Evolutionary conservation across 108 stramenopile genomes (phyloP).

Genomic region (Seminavis robusta): DNA sequence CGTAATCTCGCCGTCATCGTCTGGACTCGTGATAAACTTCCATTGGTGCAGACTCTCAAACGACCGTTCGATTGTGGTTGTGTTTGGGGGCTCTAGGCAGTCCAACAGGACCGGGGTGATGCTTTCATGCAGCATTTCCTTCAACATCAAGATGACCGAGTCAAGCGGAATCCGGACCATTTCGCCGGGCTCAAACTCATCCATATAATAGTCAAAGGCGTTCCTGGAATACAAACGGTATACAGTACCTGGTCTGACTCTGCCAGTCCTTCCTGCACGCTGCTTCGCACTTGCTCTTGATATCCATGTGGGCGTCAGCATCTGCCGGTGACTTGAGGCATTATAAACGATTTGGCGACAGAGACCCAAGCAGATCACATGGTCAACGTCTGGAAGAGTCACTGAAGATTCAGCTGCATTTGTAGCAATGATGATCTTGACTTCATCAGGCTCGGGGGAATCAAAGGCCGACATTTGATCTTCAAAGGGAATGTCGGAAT

Average conservation of each 20-base stretch:
- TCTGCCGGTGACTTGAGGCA: conserved; percentile 58
- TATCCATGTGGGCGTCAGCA: conserved; percentile 87
- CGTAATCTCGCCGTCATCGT: conserved; percentile 70
- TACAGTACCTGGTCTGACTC: conserved; percentile 86
- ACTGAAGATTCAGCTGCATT: conserved; percentile 98
- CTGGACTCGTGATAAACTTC: conserved; percentile 56
- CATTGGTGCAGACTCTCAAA: conserved; percentile 63
- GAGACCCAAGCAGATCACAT: conserved; percentile 93
- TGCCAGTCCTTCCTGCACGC: conserved; percentile 92
- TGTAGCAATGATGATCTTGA: conserved; percentile 93
- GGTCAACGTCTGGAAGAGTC: conserved; percentile 94
- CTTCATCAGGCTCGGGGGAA: conserved; percentile 50
- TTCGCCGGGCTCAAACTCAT: conserved; percentile 74
- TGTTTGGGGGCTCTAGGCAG: conserved; percentile 79
- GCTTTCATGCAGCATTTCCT: conserved; percentile 71
- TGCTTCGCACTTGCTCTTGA: conserved; percentile 87
- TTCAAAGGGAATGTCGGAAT: conserved; percentile 87
- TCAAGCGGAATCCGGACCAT: conserved; percentile 81
- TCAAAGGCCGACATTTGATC: conserved; percentile 90
- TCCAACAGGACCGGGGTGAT: conserved; percentile 65
- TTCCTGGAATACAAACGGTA: conserved; percentile 82
- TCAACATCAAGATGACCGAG: conserved; percentile 62
- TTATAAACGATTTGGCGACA: conserved; percentile 82
- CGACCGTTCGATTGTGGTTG: conserved; percentile 68
- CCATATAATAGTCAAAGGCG: conserved; percentile 57